Percentiles rank a stretch among this genome's conserved stretches.
phyloP scores from a whole-genome alignment of 164 flowering plant genomes.

The Cinnamomum micranthum region DNA sequence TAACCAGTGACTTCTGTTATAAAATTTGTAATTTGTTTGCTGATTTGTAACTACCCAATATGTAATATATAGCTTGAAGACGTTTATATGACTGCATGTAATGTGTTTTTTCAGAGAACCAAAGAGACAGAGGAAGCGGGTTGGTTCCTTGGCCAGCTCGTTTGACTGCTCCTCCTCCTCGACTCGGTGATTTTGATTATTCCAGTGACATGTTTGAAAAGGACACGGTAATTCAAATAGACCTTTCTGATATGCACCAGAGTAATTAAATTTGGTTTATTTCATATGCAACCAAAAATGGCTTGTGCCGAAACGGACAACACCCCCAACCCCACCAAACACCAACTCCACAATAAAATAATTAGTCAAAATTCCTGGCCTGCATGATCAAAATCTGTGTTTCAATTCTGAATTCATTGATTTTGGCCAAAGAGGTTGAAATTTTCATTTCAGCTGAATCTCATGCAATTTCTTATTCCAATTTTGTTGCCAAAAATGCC shows the following conservation, averaged over 20 bases:
- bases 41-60: too few relatives aligned
- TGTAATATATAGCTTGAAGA: too few relatives aligned
- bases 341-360: too few relatives aligned
- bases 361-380: too few relatives aligned
- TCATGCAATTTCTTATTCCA: too few relatives aligned
- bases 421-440: background rate
- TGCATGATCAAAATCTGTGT: too few relatives aligned
- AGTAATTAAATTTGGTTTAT: background rate
- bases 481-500: too few relatives aligned
- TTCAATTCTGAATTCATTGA: too few relatives aligned
- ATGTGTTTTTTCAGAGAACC: slow-evolving; percentile 7
- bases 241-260: background rate
- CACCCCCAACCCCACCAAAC: too few relatives aligned
- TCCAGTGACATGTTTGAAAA: slow-evolving; percentile 62
- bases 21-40: too few relatives aligned
- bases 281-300: background rate
- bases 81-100: background rate
- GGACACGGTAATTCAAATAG: slow-evolving; percentile 52
- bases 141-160: slow-evolving; percentile 92
- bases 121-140: slow-evolving; percentile 54
- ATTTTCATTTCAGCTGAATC: background rate
- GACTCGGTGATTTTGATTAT: slow-evolving; percentile 80
- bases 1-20: too few relatives aligned
- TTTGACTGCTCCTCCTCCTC: slow-evolving; percentile 71
- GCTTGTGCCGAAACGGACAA: background rate